A percentile compares a stretch with the other conserved stretches of the same genome.
Evolutionary conservation across 768 basidiomycete genomes (phyloP).

Genomic region (Rhodotorula toruloides): DNA sequence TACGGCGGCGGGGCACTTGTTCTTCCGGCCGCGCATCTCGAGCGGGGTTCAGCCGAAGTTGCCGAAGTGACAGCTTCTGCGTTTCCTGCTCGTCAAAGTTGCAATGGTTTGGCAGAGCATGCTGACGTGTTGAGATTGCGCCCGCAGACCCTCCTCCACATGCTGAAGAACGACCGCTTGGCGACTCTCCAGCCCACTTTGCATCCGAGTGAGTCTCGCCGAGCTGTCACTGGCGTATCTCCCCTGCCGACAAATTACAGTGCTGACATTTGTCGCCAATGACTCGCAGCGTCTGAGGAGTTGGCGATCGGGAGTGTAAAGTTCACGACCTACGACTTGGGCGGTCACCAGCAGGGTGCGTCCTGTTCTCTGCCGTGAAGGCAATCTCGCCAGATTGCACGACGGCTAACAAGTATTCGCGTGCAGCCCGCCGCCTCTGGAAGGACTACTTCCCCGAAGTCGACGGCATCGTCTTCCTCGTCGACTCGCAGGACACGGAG

Average conservation of each 20-base stretch:
- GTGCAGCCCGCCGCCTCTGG: constrained; percentile 88
- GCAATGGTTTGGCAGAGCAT: too few relatives aligned
- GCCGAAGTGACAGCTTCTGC: too few relatives aligned
- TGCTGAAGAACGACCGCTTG: constrained; percentile 98
- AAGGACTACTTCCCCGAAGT: constrained; percentile 99
- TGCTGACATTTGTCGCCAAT: not conserved
- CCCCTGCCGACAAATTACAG: too few relatives aligned
- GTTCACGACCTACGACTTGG: constrained; percentile 97
- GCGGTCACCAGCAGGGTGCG: constrained; percentile 90
- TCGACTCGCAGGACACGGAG: constrained; percentile 94
- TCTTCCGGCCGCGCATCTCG: too few relatives aligned
- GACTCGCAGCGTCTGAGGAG: constrained; percentile 83
- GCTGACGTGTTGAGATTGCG: too few relatives aligned
- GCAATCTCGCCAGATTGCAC: not conserved
- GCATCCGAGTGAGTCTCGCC: constrained; percentile 74
- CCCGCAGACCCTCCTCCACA: constrained; percentile 82
- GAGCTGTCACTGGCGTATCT: not conserved
- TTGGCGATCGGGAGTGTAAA: constrained; percentile 97
- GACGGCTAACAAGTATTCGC: too few relatives aligned
- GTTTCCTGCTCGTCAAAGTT: too few relatives aligned
- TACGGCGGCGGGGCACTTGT: too few relatives aligned
- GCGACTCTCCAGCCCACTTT: constrained; percentile 97
- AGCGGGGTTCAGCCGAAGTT: too few relatives aligned
- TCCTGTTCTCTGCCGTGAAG: constrained; percentile 25
- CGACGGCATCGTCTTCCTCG: constrained; percentile 95